A percentile compares a stretch with the other conserved stretches of the same genome.
Conservation (phyloP, 345 rosid species). For the Streptanthus diversifolius region DNA sequence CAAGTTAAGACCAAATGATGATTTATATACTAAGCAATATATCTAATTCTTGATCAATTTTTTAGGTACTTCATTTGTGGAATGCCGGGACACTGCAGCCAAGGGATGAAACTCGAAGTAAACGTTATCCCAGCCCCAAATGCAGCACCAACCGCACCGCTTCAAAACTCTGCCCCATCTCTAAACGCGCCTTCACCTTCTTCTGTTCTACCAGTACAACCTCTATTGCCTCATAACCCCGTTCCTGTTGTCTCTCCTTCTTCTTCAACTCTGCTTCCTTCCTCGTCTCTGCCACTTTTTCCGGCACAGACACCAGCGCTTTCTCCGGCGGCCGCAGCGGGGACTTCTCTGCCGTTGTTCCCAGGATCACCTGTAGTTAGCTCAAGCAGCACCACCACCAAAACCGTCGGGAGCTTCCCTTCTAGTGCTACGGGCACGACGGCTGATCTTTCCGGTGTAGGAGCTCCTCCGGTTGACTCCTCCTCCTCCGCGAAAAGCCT, state of each 20-base stretch:
- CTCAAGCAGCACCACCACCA: slow-evolving; percentile 30
- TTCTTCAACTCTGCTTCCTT: slow-evolving; percentile 33
- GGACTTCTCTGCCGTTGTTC: slow-evolving; percentile 32
- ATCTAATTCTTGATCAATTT: neutral
- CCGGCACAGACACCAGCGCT: slow-evolving; percentile 18
- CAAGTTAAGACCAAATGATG: neutral
- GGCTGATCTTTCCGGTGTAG: slow-evolving; percentile 13
- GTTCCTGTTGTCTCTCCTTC: slow-evolving; percentile 29
- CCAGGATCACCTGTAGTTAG: slow-evolving; percentile 30
- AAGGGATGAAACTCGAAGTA: slow-evolving; percentile 72
- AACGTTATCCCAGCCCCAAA: slow-evolving; percentile 40
- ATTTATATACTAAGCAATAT: neutral
- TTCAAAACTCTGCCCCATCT: slow-evolving; percentile 30
- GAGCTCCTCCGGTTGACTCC: slow-evolving; percentile 17
- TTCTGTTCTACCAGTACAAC: slow-evolving; percentile 32
- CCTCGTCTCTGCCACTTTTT: slow-evolving; percentile 32
- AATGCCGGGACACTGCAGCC: slow-evolving; percentile 55
- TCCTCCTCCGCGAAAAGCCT: slow-evolving; percentile 21
- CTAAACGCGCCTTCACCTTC: slow-evolving; percentile 33
- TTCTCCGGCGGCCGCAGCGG: slow-evolving; percentile 22
- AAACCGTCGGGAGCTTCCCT: slow-evolving; percentile 34
- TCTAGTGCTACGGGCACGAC: slow-evolving; percentile 13
- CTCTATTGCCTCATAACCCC: slow-evolving; percentile 31
- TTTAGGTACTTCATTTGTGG: slow-evolving; percentile 74
- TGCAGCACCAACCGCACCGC: slow-evolving; percentile 25